Percentiles rank a stretch among this genome's conserved stretches.
These are phyloP conservation scores for Schizosaccharomyces cryophilus DNA, from an alignment of 805 yeast species.

Conservation along the genomic window DNA sequence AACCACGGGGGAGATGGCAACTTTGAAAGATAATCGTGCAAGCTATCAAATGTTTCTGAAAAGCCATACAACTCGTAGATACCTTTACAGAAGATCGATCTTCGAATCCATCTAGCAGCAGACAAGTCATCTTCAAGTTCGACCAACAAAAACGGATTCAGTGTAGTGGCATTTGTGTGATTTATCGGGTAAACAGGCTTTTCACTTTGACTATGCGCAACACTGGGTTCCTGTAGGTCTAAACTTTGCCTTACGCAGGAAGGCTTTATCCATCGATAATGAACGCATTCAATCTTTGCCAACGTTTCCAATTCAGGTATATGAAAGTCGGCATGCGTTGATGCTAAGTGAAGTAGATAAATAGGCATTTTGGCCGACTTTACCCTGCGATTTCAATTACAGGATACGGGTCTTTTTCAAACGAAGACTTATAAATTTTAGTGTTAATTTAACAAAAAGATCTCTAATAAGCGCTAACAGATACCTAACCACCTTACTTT, in stretches of 20 bases:
- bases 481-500: neutral
- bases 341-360: neutral
- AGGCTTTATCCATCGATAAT: constrained; percentile 24
- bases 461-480: neutral
- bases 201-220: neutral
- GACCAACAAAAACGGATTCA: constrained; percentile 30
- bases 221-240: no score
- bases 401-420: neutral
- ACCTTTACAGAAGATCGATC: constrained; percentile 49
- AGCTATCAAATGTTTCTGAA: constrained; percentile 28
- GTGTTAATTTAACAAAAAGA: neutral
- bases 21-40: constrained; percentile 29
- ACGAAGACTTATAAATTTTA: neutral
- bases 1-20: constrained; percentile 10
- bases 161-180: neutral
- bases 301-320: constrained; percentile 63
- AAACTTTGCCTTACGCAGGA: no score
- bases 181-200: neutral
- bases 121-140: constrained; percentile 38
- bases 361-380: neutral
- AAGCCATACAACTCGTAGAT: constrained; percentile 71
- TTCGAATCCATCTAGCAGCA: constrained; percentile 35
- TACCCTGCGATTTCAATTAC: no score
- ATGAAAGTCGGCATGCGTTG: constrained; percentile 42
- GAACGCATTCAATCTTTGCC: constrained; percentile 36